A percentile compares a stretch with the other conserved stretches of the same genome.
Conservation (phyloP, 805 yeast species). For the Saturnispora quitensis region DNA sequence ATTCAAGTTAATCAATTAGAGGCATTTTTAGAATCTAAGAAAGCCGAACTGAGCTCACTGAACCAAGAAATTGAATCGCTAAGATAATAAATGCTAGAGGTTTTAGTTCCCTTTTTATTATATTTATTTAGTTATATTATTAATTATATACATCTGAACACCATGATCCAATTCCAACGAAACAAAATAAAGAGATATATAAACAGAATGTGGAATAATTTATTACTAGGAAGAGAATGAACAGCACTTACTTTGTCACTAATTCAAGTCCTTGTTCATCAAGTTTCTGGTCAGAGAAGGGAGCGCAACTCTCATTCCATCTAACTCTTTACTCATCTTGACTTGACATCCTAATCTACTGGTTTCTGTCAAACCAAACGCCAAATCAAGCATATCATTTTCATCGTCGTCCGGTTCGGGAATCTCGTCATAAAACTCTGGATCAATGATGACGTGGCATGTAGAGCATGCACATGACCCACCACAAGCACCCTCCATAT, state of each 20-base stretch:
- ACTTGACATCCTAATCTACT: constrained; percentile 95
- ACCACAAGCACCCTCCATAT: constrained; percentile 98
- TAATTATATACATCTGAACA: not conserved
- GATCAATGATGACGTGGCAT: constrained; percentile 94
- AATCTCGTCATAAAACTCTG: constrained; percentile 80
- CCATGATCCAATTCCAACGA: not conserved
- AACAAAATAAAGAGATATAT: not conserved
- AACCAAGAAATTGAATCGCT: constrained; percentile 28
- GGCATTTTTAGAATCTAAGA: constrained; percentile 54
- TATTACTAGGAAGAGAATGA: not conserved
- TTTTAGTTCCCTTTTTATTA: not conserved
- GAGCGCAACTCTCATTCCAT: constrained; percentile 88
- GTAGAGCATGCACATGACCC: constrained; percentile 99
- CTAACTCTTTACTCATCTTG: constrained; percentile 78
- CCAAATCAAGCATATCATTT: constrained; percentile 95
- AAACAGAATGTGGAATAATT: not conserved
- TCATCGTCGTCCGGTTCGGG: constrained; percentile 98
- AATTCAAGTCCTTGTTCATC: constrained; percentile 67
- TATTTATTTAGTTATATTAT: not conserved
- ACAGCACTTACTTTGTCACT: not conserved
- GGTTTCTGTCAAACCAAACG: constrained; percentile 95
- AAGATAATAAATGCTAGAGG: not conserved
- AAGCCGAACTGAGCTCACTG: constrained; percentile 47
- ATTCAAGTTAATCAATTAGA: constrained; percentile 69
- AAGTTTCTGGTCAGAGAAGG: constrained; percentile 97